Base-by-base conservation (phyloP, 495 filamentous ascomycete genomes). In the Lasiosphaeria miniovina region DNA sequence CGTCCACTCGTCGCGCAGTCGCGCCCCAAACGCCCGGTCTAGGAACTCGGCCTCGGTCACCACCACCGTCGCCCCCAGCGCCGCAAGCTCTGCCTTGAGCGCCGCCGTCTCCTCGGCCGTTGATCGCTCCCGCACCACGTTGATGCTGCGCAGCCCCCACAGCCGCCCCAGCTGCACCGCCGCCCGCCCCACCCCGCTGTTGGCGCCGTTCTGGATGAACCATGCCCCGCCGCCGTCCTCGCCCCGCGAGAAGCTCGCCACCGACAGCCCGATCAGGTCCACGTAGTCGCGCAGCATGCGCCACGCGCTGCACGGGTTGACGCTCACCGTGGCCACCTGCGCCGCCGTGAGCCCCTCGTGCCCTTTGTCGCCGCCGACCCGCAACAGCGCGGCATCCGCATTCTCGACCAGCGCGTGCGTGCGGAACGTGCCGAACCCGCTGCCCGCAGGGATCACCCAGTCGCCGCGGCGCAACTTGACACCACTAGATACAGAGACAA, bases 151-250 rank as follows among this genome's bases (percentile, higher is more conserved):
- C 60, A 91, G 81, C 0, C 93, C 93, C 94, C 93, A 98, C 52
- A 88, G 73, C 55, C 74, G 76, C 2, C 82, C 92, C 0, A 98
- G 69, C 74, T 98, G 94, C 55, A 96, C 90, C 15, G 89, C 93
- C 8, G 90, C 88, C 36, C 94, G 75, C 5, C 94, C 94, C 31
- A 98, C 94, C 1, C 91, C 95, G 53, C 82, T 87, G 68, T 98
- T 98, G 8, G 94, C 94, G 3, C 94, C 95, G 66, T 98, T 98
- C 78, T 98, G 95, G 41, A 98, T 79, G 61, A 96, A 88, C 95
- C 95, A 98, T 38, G 89, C 83, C 11, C 90, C 89, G 54, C 87
- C 84, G 65, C 55, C 41, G 45, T 57, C 0, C 59, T 52, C 45
- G 41, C 45, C 64, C 62, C 46, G 35, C 5, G 46, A 17, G 24